Base-by-base conservation (phyloP, 1,284 basidiomycete species). In the Tilletia indica region DNA sequence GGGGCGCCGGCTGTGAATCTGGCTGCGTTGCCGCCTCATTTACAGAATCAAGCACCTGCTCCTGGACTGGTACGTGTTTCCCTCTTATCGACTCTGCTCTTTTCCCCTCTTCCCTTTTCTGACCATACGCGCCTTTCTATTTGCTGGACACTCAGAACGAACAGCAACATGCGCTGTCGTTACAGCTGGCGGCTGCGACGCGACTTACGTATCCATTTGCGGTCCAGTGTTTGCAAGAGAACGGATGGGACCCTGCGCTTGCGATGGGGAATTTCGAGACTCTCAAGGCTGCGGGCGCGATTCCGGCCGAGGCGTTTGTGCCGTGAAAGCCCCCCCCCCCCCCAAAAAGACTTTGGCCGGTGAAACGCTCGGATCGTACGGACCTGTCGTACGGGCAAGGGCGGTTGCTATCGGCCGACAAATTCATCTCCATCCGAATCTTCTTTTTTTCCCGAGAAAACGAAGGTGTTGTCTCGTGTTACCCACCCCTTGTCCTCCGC, bases 171-270 rank as follows among this genome's bases (percentile, higher is more conserved):
- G 61, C 68, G 45, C 73, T 85, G 48, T 74, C 85, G 11, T 73
- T 85, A 25, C 80, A 85, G 70, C 76, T 86, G 11, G 80, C 81
- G 25, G 68, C 77, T 3, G 74, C 83, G 68, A 85, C 85, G 12
- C 78, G 79, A 19, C 78, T 86, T 16, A 83, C 76, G 42, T 85
- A 85, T 66, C 76, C 79, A 3, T 85, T 84, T 48, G 82, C 85
- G 25, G 80, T 85, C 64, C 76, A 85, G 72, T 85, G 85, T 67
- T 74, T 86, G 19, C 73, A 74, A n/a, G 82, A 85, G 71, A 85
- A 85, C 71, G 76, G 71, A 1, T 86, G 85, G 85, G 79, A 85
- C 66, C 79, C 79, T 42, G 72, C 75, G 39, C 70, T 76, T 25
- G 85, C 85, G 1, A 67, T 83, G 54, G 71, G 76, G 54, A 82